Evolutionary conservation across 2,329 filamentous ascomycete species (phyloP), one percentile per base, ranked within the genome.

Genomic region (Diplocarpon mali): DNA sequence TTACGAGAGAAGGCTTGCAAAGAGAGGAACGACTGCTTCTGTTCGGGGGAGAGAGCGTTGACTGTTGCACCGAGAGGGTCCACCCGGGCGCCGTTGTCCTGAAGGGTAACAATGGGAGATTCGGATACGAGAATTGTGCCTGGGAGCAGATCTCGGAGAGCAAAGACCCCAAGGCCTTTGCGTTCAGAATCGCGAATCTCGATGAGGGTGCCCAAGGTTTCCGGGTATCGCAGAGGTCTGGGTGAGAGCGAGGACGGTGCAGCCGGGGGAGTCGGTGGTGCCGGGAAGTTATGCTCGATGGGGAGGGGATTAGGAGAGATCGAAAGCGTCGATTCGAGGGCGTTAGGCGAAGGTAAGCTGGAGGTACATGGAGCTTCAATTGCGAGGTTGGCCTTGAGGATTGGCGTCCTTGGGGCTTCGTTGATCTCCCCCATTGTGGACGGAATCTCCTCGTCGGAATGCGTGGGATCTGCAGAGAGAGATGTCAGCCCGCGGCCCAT

Each of bases 121-220:
- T 59, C 56, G 44, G 32, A 47, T 10, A 57, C 44, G 27, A 59
- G 39, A 11, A 55, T 29, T 9, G 47, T 51, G 11, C 48, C 48
- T 14, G 50, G 34, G 1, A 40, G 36, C 14, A 58, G 54, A 30
- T 53, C 49, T 12, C 34, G 24, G 13, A 48, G 36, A 1, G 57
- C 52, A 29, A 58, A 57, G 35, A 58, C 40, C 9, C 56, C 57
- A 9, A 55, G 46, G 20, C 52, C 53, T 35, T 50, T 53, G 14
- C 36, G 32, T 30, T 51, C 48, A 10, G 51, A 41, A 9, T 42
- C 34, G 10, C 42, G 47, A 17, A 56, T 37, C 31, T 54, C 46
- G n/a, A 55, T 50, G 2, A 57, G 27, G 2, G 29, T 47, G 15
- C 49, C 50, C 9, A 57, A 35, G 1, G 54, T 57, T 13, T 57